Evolutionary conservation across 306 rosid genomes (phyloP), one percentile per base, ranked within the genome.

Genomic region (Sicyos edulis): DNA sequence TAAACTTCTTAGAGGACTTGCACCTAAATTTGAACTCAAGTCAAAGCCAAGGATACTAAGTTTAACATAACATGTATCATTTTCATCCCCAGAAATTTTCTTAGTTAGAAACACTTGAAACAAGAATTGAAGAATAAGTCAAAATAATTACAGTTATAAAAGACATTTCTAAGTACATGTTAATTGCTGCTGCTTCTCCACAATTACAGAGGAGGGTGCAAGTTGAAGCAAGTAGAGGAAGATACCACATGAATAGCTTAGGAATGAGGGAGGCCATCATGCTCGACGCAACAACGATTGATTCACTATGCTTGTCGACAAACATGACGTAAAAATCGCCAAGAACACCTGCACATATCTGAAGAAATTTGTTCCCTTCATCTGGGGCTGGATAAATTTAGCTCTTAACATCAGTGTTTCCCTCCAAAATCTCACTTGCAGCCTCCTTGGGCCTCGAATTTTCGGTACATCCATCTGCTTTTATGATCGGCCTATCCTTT

Each of bases 401-500:
- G 45, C 58, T 7, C 14, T 50, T 26, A 24, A 15, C 47, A 57
- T 15, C 16, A 0, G 58, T 24, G 45, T 24, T 69, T 50, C 22
- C 73, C 21, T 50, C 58, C 73, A 10, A 15, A 69, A 21, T 26
- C 47, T 69, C 59, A 26, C 40, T 50, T 50, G 22, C 58, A 69
- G 59, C 59, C 40, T 49, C 58, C 44, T 50, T 50, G 26, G 8
- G 19, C 59, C 7, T 44, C 5, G 59, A 69, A 50, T 69, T 69
- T 50, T 69, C 37, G 24, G 4, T 69, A 24, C 58, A 15, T 69
- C 58, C 58, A 14, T 69, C 58, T 49, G 45, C 26, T 69, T 69
- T 14, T 57, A 53, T 16, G 24, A 8, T 9, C 16, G 47, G 13
- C 21, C 24, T 50, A 24, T 69, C 59, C 59, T 49, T 49, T 50